A percentile compares a stretch with the other conserved stretches of the same genome.
Conservation (phyloP, 257 asterid genomes). For the Marsdenia floribunda region DNA sequence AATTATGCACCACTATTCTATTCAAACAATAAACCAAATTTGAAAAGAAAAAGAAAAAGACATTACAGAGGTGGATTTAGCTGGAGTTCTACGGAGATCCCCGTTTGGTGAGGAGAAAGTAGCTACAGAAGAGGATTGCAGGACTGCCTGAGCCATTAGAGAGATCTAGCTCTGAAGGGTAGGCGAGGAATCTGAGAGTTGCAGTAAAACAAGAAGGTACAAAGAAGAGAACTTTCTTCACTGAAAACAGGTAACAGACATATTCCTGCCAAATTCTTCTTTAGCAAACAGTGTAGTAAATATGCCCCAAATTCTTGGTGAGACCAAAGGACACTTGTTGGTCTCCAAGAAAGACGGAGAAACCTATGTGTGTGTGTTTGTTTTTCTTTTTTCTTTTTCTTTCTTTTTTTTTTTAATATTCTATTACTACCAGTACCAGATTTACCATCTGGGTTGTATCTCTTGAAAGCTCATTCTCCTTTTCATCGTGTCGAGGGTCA, state of each 20-base stretch:
- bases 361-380: constrained; percentile 12
- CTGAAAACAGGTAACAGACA: not conserved
- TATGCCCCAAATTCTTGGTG: constrained; percentile 17
- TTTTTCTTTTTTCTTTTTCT: no score
- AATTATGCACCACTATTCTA: not conserved
- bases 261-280: not conserved
- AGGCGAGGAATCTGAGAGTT: not conserved
- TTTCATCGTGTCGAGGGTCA: not conserved
- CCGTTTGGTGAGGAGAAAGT: constrained; percentile 11
- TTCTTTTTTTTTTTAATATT: no score
- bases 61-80: constrained; percentile 7
- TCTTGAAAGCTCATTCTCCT: not conserved
- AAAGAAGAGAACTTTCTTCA: not conserved
- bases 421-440: no score
- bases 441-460: not conserved
- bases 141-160: constrained; percentile 26
- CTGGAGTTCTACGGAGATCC: constrained; percentile 13
- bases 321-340: constrained; percentile 28
- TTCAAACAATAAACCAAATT: not conserved
- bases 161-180: constrained; percentile 12
- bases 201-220: no score
- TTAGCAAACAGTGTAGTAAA: not conserved
- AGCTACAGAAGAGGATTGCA: constrained; percentile 13
- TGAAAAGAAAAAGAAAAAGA: not conserved
- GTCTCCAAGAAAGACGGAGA: constrained; percentile 44